Evolutionary conservation across 352 stramenopile genomes (phyloP), one percentile per base, ranked within the genome.

Genomic region (Phytopythium aichiense): DNA sequence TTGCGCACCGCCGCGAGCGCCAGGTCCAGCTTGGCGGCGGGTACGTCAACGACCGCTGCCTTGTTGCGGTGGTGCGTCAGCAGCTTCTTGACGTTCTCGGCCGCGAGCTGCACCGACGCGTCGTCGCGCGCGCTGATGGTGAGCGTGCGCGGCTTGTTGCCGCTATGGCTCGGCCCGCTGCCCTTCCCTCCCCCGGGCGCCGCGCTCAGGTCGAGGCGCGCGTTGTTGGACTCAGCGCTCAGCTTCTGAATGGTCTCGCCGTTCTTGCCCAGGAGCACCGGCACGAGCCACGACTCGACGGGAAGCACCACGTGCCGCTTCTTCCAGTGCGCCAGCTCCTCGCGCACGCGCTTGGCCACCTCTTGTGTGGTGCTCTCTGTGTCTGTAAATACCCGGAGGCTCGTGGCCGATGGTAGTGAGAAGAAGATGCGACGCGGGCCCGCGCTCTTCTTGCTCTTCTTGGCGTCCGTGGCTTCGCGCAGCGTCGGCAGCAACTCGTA

Each of bases 211-310:
- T 89, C 79, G 35, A 91, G 66, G 20, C 74, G 76, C 35, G 79
- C 76, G 18, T 67, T 64, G 50, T 87, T 82, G 65, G 73, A 79
- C 53, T 90, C 74, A 2, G 75, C 60, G 37, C 71, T 76, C 7
- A 93, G 73, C 63, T 87, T 87, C 69, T 89, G 87, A 62, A 93
- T 93, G 16, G 76, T 85, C 50, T 93, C 84, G 42, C 84, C 84
- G 62, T 73, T 91, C 57, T 89, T 89, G 40, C 84, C 84, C 15
- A 93, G 69, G 7, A 93, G 63, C 28, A 88, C 71, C 1, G 84
- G 84, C 25, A 89, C 77, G 30, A 93, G 64, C 79, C 83, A 93
- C 15, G 69, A 63, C 38, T 76, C 64, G 50, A 93, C 71, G 4
- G 72, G 59, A n/a, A 93, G 25, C 51, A 90, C 79, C 2, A 89